Conservation (phyloP, 2,329 filamentous ascomycete genomes). For the Trichothecium roseum region DNA sequence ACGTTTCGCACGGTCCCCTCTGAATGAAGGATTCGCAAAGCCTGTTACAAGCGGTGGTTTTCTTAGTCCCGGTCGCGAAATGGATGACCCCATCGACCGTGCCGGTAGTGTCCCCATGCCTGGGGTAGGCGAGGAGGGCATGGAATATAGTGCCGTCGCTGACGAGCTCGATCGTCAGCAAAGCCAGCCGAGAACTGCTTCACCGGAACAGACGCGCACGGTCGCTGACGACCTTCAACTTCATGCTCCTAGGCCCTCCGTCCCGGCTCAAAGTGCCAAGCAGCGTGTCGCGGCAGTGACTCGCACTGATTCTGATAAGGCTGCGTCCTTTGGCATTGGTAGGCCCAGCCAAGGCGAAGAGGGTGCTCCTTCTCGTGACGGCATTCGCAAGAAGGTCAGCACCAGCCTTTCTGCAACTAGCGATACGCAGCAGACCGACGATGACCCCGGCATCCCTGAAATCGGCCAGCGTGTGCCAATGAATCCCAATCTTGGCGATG, state of each 20-base stretch:
- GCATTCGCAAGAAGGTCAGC: slow-evolving; percentile 53
- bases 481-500: slow-evolving; percentile 85
- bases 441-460: slow-evolving; percentile 83
- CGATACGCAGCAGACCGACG: slow-evolving; percentile 42
- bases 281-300: slow-evolving; percentile 76
- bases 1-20: slow-evolving; percentile 73
- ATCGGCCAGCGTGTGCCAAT: slow-evolving; percentile 91
- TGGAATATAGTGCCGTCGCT: slow-evolving; percentile 62
- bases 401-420: slow-evolving; percentile 45
- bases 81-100: slow-evolving; percentile 41
- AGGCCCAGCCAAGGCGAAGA: slow-evolving; percentile 44
- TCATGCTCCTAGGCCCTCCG: slow-evolving; percentile 78
- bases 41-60: slow-evolving; percentile 23
- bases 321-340: slow-evolving; percentile 76
- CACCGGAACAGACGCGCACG: slow-evolving; percentile 65
- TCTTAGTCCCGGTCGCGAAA: slow-evolving; percentile 12
- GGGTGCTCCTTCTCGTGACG: slow-evolving; percentile 31
- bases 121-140: slow-evolving; percentile 79
- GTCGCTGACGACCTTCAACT: slow-evolving; percentile 75
- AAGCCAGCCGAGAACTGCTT: slow-evolving; percentile 23
- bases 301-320: slow-evolving; percentile 80
- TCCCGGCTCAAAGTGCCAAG: slow-evolving; percentile 72
- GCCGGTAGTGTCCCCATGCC: slow-evolving; percentile 73
- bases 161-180: slow-evolving; percentile 25
- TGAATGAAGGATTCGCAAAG: slow-evolving; percentile 60